Evolutionary conservation across 768 basidiomycete genomes (phyloP).

Genomic region (Trametes gibbosa): DNA sequence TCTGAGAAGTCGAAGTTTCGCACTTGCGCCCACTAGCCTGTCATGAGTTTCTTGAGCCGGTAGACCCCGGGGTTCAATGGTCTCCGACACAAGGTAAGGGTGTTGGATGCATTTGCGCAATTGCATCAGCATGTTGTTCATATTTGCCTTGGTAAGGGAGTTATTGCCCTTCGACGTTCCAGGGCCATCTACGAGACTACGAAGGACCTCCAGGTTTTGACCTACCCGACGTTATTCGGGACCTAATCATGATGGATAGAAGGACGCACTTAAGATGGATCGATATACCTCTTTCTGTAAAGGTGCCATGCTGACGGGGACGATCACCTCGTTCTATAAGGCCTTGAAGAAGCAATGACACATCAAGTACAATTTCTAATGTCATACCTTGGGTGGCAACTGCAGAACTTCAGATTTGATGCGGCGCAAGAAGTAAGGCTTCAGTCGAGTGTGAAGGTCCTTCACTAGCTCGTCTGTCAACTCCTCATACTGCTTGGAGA

Average conservation of each 20-base stretch:
- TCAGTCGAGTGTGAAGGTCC: constrained; percentile 71
- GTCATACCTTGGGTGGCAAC: constrained; percentile 83
- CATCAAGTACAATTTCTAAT: not conserved
- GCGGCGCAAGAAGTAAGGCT: constrained; percentile 91
- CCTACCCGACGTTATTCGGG: constrained; percentile 38
- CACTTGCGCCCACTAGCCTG: constrained; percentile 77
- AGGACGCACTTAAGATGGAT: constrained; percentile 67
- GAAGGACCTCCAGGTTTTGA: constrained; percentile 67
- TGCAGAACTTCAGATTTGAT: constrained; percentile 91
- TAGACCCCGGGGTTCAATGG: constrained; percentile 73
- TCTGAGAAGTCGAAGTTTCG: constrained; percentile 81
- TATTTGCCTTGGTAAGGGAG: constrained; percentile 46
- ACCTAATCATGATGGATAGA: constrained; percentile 17
- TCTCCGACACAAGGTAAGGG: constrained; percentile 79
- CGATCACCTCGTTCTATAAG: constrained; percentile 80
- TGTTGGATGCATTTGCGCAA: constrained; percentile 88
- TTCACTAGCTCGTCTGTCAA: constrained; percentile 79
- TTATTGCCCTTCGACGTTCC: constrained; percentile 30
- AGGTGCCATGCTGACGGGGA: constrained; percentile 84
- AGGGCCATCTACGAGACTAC: constrained; percentile 49
- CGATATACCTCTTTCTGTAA: constrained; percentile 88
- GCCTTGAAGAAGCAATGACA: not conserved
- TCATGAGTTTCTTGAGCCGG: constrained; percentile 62
- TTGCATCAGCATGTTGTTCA: constrained; percentile 88
- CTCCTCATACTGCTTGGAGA: constrained; percentile 73